Evolutionary conservation across 2,329 filamentous ascomycete species (phyloP).

Genomic region (Lachnellula subtilissima): DNA sequence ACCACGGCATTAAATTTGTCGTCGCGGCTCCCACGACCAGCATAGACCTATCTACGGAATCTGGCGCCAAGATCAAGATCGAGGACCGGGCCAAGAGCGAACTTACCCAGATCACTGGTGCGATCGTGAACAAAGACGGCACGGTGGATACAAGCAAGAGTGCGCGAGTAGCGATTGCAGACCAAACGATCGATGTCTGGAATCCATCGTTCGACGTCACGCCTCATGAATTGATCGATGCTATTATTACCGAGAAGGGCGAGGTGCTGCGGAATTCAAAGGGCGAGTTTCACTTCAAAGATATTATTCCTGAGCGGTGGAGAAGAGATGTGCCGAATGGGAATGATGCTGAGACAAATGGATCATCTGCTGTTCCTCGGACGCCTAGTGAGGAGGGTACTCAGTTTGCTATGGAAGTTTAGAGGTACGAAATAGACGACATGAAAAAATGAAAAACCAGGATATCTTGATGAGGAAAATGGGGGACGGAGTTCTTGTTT

Average conservation of each 20-base stretch:
- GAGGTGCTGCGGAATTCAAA: conserved; percentile 71
- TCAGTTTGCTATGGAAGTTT: conserved; percentile 18
- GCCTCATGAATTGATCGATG: conserved; percentile 82
- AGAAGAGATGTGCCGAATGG: conserved; percentile 16
- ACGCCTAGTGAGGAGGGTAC: conserved; percentile 14
- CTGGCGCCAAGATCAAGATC: conserved; percentile 78
- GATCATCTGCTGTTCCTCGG: background rate
- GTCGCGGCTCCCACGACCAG: conserved; percentile 93
- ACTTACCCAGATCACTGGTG: conserved; percentile 79
- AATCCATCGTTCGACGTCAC: conserved; percentile 98
- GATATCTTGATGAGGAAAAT: background rate
- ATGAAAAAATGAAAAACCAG: too few species aligned
- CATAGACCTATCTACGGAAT: conserved; percentile 77
- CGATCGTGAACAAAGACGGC: conserved; percentile 59
- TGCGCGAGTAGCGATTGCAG: conserved; percentile 74
- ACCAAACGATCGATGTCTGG: conserved; percentile 77
- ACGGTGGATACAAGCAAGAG: conserved; percentile 57
- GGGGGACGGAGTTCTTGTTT: background rate
- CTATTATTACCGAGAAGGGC: conserved; percentile 87
- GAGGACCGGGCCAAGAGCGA: conserved; percentile 81
- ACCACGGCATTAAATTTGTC: conserved; percentile 89
- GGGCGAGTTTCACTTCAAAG: conserved; percentile 63
- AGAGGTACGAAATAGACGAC: background rate
- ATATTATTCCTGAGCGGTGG: conserved; percentile 54
- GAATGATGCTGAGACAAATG: background rate